These are phyloP conservation scores for Phoenix dactylifera DNA, from an alignment of 176 grass and related monocot genomes.

Conservation along the genomic window DNA sequence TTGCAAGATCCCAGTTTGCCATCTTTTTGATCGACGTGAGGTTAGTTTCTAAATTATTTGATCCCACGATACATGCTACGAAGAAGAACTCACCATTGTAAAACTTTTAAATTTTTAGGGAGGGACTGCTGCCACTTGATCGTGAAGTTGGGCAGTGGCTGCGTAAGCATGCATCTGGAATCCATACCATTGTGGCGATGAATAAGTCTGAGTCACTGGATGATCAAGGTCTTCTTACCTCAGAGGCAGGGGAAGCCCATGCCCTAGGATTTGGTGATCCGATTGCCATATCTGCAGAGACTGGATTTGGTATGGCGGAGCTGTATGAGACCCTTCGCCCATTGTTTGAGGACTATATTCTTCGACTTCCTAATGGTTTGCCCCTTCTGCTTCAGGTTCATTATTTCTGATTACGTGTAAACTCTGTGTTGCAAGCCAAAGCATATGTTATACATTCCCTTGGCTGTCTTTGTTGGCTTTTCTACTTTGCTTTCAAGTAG, in stretches of 20 bases:
- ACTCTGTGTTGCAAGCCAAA: too few relatives aligned
- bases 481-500: too few relatives aligned
- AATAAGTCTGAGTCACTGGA: conserved; percentile 95
- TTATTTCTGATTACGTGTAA: too few relatives aligned
- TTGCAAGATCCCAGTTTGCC: conserved; percentile 74
- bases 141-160: conserved; percentile 84
- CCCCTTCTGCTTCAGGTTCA: conserved; percentile 1
- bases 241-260: conserved; percentile 78
- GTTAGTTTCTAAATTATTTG: conserved; percentile 20
- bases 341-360: conserved; percentile 75
- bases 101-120: conserved; percentile 30
- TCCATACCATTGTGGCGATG: conserved; percentile 71
- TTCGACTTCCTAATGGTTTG: conserved; percentile 55
- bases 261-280: conserved; percentile 91
- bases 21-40: conserved; percentile 98
- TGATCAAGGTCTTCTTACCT: conserved; percentile 58
- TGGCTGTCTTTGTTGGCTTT: too few relatives aligned
- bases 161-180: conserved; percentile 61
- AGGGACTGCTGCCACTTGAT: conserved; percentile 87
- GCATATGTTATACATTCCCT: too few relatives aligned
- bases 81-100: conserved; percentile 2
- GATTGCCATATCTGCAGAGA: conserved; percentile 98
- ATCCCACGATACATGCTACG: neutral
- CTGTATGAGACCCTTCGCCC: conserved; percentile 78
- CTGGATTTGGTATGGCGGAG: conserved; percentile 90